Evolutionary conservation across 345 rosid species (phyloP), one percentile per base, ranked within the genome.

Genomic region (Ceriops decandra): DNA sequence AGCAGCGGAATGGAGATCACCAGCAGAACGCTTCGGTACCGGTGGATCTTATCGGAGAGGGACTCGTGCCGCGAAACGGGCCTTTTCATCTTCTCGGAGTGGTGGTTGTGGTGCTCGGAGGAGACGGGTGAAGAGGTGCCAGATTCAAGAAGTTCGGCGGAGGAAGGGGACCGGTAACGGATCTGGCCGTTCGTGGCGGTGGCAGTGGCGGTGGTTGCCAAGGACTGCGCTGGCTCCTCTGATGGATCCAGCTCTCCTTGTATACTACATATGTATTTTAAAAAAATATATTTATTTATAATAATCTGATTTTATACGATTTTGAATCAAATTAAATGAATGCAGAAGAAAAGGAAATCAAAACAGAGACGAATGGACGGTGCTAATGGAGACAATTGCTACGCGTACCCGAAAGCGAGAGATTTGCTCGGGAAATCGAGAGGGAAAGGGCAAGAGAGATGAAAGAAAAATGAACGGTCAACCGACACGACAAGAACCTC

Each of bases 101-200:
- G 49, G 49, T 42, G 49, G 49, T 13, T 2, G 49, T 42, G 49
- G 49, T 11, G 49, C 64, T 82, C 88, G 36, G 89, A 63, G 75
- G 95, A 84, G 28, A 88, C 15, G 24, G 58, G 21, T 2, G 69
- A 27, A 3, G 69, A 9, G 54, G 46, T 20, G 54, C 60, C 64
- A 21, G 63, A 11, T 13, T 65, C 70, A 13, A 60, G 69, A 4
- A 70, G 79, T n/a, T 66, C 74, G 17, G 74, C 47, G 21, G 74
- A 75, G 63, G 79, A 70, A 49, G 80, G 96, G 59, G 97, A 76
- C 64, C 98, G 87, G 88, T 90, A 90, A 24, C 99, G 96, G 84
- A 95, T 91, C 92, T 88, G 88, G 74, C 97, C 98, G 91, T 64
- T 74, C 76, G 84, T 89, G 28, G 31, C 0, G 38, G 79, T 77